Percentiles rank a stretch among this genome's conserved stretches.
Conservation (phyloP, 352 stramenopile genomes). For the Pythium angustatum region DNA sequence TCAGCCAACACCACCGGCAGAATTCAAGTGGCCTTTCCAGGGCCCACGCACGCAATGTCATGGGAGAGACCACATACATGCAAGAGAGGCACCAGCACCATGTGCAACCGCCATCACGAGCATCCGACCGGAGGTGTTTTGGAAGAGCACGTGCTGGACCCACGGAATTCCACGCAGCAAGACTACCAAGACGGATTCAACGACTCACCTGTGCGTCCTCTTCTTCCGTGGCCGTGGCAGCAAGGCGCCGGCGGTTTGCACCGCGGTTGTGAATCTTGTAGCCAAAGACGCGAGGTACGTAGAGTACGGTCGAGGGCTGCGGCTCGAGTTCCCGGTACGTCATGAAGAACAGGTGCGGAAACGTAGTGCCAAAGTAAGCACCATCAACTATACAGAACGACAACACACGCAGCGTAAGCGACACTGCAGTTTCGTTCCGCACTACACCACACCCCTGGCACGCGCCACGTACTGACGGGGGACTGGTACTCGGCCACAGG, state of each 20-base stretch:
- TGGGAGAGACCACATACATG: conserved; percentile 44
- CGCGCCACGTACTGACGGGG: conserved; percentile 64
- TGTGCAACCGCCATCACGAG: conserved; percentile 33
- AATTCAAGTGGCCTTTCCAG: conserved; percentile 22
- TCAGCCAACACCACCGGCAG: conserved; percentile 34
- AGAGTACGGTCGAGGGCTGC: conserved; percentile 78
- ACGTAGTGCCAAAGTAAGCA: conserved; percentile 98
- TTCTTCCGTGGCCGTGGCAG: conserved; percentile 79
- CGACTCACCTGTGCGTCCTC: conserved; percentile 80
- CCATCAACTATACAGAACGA: conserved; percentile 96
- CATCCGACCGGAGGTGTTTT: conserved; percentile 35
- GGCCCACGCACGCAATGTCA: conserved; percentile 10
- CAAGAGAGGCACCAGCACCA: conserved; percentile 37
- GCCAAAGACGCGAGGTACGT: conserved; percentile 90
- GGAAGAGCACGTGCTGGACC: conserved; percentile 29
- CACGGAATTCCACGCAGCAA: conserved; percentile 16
- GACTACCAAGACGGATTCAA: conserved; percentile 16
- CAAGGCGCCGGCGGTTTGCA: conserved; percentile 79
- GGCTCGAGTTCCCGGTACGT: conserved; percentile 94
- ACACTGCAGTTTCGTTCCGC: too few relatives aligned
- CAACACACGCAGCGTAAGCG: conserved; percentile 6
- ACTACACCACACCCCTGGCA: too few relatives aligned
- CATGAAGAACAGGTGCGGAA: conserved; percentile 98
- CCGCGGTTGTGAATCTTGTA: conserved; percentile 92
- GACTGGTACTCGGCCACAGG: conserved; percentile 83